Percentiles rank a stretch among this genome's conserved stretches.
phyloP scores from a whole-genome alignment of 345 rosid species.

The Rhizophora mangle region DNA sequence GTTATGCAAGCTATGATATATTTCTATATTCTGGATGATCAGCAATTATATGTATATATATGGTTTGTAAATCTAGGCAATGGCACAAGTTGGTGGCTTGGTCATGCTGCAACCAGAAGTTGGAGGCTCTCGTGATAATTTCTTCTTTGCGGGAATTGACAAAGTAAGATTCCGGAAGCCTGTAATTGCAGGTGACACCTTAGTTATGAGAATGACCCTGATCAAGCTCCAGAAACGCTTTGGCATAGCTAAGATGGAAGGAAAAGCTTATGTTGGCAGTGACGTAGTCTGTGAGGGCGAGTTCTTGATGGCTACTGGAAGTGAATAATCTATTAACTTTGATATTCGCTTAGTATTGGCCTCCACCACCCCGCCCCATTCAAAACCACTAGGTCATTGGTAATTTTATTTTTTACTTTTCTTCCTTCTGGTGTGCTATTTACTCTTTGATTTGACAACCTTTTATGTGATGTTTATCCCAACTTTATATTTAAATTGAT shows the following conservation, averaged over 20 bases:
- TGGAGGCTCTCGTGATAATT: conserved; percentile 70
- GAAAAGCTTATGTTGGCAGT: conserved; percentile 88
- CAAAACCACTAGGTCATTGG: neutral
- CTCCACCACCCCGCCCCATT: too few species aligned
- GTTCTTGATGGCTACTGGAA: conserved; percentile 83
- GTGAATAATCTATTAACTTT: conserved; percentile 28
- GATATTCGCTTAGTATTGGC: neutral
- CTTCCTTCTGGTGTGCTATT: neutral
- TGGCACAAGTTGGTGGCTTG: conserved; percentile 97
- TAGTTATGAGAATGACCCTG: conserved; percentile 96
- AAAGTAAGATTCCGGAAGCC: conserved; percentile 95
- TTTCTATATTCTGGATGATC: neutral
- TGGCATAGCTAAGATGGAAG: conserved; percentile 96
- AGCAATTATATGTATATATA: neutral
- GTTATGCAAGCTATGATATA: neutral
- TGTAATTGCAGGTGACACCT: conserved; percentile 91
- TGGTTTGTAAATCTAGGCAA: conserved; percentile 51
- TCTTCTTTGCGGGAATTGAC: conserved; percentile 93
- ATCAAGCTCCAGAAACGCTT: conserved; percentile 78
- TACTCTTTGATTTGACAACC: neutral
- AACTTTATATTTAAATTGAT: neutral
- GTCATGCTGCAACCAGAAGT: conserved; percentile 92
- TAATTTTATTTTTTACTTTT: neutral
- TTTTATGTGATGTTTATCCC: neutral
- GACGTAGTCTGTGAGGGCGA: conserved; percentile 89